Percentiles rank a stretch among this genome's conserved stretches.
Evolutionary conservation across 2,329 filamentous ascomycete species (phyloP).

Genomic region (Acrodontium crateriforme): DNA sequence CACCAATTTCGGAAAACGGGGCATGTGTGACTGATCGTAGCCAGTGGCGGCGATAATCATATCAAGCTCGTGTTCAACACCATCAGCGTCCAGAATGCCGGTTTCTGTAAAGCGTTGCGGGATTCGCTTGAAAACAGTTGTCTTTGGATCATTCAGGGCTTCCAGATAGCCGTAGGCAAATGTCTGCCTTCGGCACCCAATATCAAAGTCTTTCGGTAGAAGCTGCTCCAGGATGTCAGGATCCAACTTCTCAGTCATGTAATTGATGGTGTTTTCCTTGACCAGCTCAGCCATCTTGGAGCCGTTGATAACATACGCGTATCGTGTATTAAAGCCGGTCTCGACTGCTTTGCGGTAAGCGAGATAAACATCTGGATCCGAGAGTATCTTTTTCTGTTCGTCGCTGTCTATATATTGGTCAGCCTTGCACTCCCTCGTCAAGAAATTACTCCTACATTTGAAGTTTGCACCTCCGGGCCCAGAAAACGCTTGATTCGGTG

Average conservation of each 20-base stretch:
- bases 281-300: constrained; percentile 6
- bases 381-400: constrained; percentile 8
- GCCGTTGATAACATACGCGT: constrained; percentile 11
- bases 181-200: constrained; percentile 10
- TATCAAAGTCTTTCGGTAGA: constrained; percentile 10
- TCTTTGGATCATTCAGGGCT: constrained; percentile 8
- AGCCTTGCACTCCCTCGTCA: too few relatives aligned
- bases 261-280: constrained; percentile 7
- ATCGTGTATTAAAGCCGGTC: constrained; percentile 7
- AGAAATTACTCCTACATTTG: constrained; percentile 6
- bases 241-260: constrained; percentile 11
- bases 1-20: constrained; percentile 8
- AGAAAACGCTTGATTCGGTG: constrained; percentile 9
- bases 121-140: constrained; percentile 5
- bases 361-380: constrained; percentile 10
- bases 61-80: constrained; percentile 10
- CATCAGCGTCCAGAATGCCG: constrained; percentile 8
- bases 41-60: constrained; percentile 11
- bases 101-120: constrained; percentile 8
- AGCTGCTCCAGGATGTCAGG: constrained; percentile 9
- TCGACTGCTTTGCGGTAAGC: constrained; percentile 12
- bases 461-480: constrained; percentile 11
- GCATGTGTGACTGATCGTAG: constrained; percentile 11
- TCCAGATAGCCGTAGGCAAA: constrained; percentile 12
- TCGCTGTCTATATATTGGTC: constrained; percentile 5